These are phyloP conservation scores for Mycena indigotica DNA, from an alignment of 768 basidiomycete species.

Conservation along the genomic window DNA sequence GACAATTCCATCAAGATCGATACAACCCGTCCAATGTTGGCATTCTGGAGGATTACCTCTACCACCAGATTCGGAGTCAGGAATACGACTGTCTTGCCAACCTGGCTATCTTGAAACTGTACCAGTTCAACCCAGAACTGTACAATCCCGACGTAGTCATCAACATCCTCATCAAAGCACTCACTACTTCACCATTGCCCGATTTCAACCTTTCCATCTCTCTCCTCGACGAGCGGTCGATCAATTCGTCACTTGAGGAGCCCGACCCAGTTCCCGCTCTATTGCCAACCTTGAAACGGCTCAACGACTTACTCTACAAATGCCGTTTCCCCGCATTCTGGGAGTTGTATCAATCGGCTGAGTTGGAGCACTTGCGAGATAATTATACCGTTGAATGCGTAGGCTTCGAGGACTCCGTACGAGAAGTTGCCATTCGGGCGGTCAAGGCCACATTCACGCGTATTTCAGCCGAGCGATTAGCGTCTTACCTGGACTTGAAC, in stretches of 20 bases:
- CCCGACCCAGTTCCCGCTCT: slow-evolving; percentile 77
- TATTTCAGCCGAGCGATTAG: slow-evolving; percentile 67
- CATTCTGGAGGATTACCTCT: slow-evolving; percentile 95
- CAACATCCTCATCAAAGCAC: slow-evolving; percentile 91
- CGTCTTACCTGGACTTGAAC: slow-evolving; percentile 68
- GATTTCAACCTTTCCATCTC: slow-evolving; percentile 96
- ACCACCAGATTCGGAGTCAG: slow-evolving; percentile 87
- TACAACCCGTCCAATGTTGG: slow-evolving; percentile 95
- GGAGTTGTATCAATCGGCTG: slow-evolving; percentile 69
- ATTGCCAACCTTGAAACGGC: slow-evolving; percentile 65
- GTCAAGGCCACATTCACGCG: slow-evolving; percentile 78
- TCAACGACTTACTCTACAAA: slow-evolving; percentile 73
- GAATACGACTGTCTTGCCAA: slow-evolving; percentile 96
- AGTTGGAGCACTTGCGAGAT: slow-evolving; percentile 71
- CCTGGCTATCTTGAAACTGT: slow-evolving; percentile 51
- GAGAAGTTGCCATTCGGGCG: slow-evolving; percentile 75
- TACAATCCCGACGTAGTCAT: slow-evolving; percentile 92
- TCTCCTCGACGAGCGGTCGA: slow-evolving; percentile 77
- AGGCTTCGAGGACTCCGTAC: slow-evolving; percentile 83
- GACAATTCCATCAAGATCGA: slow-evolving; percentile 61
- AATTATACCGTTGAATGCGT: slow-evolving; percentile 84
- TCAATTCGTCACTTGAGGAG: slow-evolving; percentile 63
- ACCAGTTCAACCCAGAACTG: slow-evolving; percentile 94
- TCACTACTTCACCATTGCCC: slow-evolving; percentile 81
- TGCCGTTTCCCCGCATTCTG: slow-evolving; percentile 91